phyloP scores from a whole-genome alignment of 1,284 basidiomycete genomes.

The Caloboletus inedulis region DNA sequence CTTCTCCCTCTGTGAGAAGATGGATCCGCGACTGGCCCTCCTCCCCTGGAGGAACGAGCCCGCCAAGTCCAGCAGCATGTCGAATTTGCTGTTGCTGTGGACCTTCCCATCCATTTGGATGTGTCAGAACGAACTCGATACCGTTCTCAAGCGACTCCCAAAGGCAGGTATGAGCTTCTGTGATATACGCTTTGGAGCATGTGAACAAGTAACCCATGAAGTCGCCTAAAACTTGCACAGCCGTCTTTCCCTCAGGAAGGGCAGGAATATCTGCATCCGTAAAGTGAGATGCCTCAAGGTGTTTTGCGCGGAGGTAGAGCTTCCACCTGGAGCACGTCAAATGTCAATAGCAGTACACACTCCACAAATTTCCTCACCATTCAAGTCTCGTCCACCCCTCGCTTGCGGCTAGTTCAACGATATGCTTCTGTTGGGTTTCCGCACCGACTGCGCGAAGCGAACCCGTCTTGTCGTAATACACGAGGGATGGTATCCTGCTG shows the following conservation, averaged over 20 bases:
- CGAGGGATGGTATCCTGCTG: conserved; percentile 50
- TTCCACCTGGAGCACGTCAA: conserved; percentile 47
- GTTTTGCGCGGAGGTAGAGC: conserved; percentile 45
- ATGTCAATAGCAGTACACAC: not conserved
- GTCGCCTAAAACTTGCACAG: conserved; percentile 47
- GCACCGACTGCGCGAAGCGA: conserved; percentile 46
- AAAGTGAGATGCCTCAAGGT: conserved; percentile 25
- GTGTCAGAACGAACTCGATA: conserved; percentile 37
- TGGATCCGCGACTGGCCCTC: conserved; percentile 35
- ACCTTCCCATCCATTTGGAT: conserved; percentile 45
- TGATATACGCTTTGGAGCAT: conserved; percentile 44
- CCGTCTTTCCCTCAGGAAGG: conserved; percentile 44
- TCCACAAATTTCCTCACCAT: conserved; percentile 37
- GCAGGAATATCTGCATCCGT: conserved; percentile 35
- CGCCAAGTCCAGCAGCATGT: conserved; percentile 33
- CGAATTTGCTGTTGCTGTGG: conserved; percentile 38
- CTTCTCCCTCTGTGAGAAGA: conserved; percentile 50
- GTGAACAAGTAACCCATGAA: conserved; percentile 47
- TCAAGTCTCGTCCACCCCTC: conserved; percentile 44
- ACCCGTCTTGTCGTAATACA: conserved; percentile 48
- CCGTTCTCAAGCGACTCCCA: conserved; percentile 33
- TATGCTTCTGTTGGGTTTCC: conserved; percentile 40
- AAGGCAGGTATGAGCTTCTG: conserved; percentile 40
- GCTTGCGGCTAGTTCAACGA: conserved; percentile 39
- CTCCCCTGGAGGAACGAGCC: conserved; percentile 25